Percentiles rank a stretch among this genome's conserved stretches.
Conservation (phyloP, 352 stramenopile species). For the Elongisporangium prolatum region DNA sequence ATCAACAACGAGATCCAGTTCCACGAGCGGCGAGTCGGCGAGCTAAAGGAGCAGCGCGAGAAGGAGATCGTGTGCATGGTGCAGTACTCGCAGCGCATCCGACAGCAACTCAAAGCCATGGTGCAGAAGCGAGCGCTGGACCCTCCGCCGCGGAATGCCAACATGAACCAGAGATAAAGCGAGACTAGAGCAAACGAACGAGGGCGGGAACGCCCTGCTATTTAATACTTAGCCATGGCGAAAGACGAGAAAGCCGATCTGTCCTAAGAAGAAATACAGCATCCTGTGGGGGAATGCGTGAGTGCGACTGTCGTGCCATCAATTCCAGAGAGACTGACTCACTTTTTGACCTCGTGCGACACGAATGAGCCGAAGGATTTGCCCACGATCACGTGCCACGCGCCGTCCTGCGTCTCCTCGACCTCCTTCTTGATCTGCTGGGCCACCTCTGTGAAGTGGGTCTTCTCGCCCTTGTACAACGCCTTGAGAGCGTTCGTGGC, state of each 20-base stretch:
- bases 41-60: slow-evolving; percentile 49
- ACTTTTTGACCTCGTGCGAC: slow-evolving; percentile 84
- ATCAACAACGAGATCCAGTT: slow-evolving; percentile 43
- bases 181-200: neutral
- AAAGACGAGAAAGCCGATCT: slow-evolving; percentile 79
- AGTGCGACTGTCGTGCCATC: neutral
- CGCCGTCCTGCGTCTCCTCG: slow-evolving; percentile 56
- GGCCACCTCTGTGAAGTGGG: slow-evolving; percentile 74
- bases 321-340: slow-evolving; percentile 8
- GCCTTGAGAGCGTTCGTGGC: slow-evolving; percentile 77
- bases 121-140: neutral
- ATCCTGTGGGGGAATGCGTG: slow-evolving; percentile 31
- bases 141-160: neutral
- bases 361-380: slow-evolving; percentile 86
- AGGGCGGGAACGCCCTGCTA: neutral
- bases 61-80: slow-evolving; percentile 68
- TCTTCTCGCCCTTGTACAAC: slow-evolving; percentile 84
- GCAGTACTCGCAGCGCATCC: slow-evolving; percentile 50
- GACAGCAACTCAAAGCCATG: slow-evolving; percentile 39
- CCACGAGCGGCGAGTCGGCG: slow-evolving; percentile 30
- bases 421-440: slow-evolving; percentile 79
- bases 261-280: slow-evolving; percentile 78
- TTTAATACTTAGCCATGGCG: slow-evolving; percentile 46
- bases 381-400: slow-evolving; percentile 83
- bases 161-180: neutral